phyloP scores from a whole-genome alignment of 2,329 filamentous ascomycete genomes.

The Aschersonia sp. region DNA sequence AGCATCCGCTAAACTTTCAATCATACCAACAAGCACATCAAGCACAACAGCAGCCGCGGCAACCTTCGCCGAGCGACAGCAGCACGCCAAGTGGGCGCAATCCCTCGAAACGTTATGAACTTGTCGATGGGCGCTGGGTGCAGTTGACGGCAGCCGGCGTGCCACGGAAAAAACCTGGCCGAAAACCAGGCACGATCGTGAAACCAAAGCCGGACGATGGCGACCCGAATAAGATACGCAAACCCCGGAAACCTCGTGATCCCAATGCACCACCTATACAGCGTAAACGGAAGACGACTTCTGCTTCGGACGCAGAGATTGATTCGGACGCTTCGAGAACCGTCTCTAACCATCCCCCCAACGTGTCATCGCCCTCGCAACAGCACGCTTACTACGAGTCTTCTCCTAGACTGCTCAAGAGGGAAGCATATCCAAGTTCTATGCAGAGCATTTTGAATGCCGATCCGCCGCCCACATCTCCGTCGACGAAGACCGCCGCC shows the following conservation, averaged over 20 bases:
- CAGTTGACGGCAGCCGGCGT: conserved; percentile 42
- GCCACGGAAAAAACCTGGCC: conserved; percentile 48
- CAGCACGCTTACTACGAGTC: conserved; percentile 10
- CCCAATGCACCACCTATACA: conserved; percentile 40
- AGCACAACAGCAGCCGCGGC: not conserved
- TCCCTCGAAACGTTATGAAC: conserved; percentile 15
- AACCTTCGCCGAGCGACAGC: conserved; percentile 13
- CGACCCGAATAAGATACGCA: conserved; percentile 34
- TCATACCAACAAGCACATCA: conserved; percentile 6
- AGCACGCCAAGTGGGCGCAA: conserved; percentile 8
- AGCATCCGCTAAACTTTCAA: conserved; percentile 12
- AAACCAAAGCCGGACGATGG: conserved; percentile 23
- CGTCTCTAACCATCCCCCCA: conserved; percentile 9
- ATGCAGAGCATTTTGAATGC: conserved; percentile 44
- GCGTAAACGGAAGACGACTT: conserved; percentile 38
- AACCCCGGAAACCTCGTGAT: conserved; percentile 42
- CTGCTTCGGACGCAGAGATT: conserved; percentile 22
- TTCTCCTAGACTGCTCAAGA: conserved; percentile 32
- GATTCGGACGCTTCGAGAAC: conserved; percentile 13
- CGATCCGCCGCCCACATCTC: conserved; percentile 28
- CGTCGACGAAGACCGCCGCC: conserved; percentile 22
- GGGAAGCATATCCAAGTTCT: conserved; percentile 33
- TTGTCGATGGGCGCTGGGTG: conserved; percentile 26
- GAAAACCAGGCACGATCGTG: conserved; percentile 45
- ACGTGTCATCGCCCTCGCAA: conserved; percentile 8